Conservation (phyloP, 2,329 filamentous ascomycete genomes). For the Chaetomiaceae sp. region DNA sequence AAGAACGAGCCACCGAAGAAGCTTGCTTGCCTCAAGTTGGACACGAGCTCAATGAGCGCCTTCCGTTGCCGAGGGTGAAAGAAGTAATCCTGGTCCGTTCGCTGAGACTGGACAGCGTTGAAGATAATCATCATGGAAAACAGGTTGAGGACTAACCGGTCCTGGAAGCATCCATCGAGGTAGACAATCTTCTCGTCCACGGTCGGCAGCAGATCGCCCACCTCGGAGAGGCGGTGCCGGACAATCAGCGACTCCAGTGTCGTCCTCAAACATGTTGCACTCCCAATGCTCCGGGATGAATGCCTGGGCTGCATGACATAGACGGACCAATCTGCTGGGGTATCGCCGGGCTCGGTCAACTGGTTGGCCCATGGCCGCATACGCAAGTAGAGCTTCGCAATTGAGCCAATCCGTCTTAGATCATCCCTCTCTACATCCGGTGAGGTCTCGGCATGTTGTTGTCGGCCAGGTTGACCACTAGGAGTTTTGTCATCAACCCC, state of each 20-base stretch:
- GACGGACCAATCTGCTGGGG: constrained; percentile 60
- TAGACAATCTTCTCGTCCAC: constrained; percentile 66
- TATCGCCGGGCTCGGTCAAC: constrained; percentile 46
- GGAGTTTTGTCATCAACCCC: constrained; percentile 50
- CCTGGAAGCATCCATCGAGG: constrained; percentile 76
- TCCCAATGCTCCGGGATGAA: constrained; percentile 46
- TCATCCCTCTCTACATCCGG: constrained; percentile 53
- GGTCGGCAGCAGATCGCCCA: constrained; percentile 62
- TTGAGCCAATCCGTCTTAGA: constrained; percentile 58
- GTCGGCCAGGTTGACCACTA: neutral
- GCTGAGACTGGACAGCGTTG: constrained; percentile 83
- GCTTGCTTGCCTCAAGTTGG: constrained; percentile 73
- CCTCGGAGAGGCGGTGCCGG: constrained; percentile 68
- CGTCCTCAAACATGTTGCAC: constrained; percentile 55
- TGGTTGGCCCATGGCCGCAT: constrained; percentile 73
- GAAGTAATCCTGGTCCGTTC: constrained; percentile 78
- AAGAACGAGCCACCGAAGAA: constrained; percentile 82
- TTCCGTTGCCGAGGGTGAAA: constrained; percentile 72
- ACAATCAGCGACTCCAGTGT: constrained; percentile 76
- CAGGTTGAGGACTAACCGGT: constrained; percentile 74
- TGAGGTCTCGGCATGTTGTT: constrained; percentile 33
- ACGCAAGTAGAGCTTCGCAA: constrained; percentile 66
- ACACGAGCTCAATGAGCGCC: constrained; percentile 60
- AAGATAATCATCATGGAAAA: constrained; percentile 80
- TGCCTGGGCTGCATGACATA: constrained; percentile 60